These are phyloP conservation scores for Pyrrhoderma lamaoense DNA, from an alignment of 1,284 basidiomycete species.

Conservation along the genomic window DNA sequence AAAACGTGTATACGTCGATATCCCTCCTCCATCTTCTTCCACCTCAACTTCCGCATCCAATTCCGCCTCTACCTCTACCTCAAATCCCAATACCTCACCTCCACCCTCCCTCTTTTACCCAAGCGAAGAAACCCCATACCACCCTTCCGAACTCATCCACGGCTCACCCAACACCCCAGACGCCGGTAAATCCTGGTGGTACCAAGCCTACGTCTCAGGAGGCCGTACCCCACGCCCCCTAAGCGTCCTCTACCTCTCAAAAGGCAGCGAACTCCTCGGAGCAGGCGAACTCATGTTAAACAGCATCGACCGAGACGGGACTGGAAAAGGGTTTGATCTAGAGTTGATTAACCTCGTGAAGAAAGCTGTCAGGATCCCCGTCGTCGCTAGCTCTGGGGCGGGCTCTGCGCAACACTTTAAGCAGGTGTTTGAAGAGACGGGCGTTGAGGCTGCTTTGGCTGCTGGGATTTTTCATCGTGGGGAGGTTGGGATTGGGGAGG, in stretches of 20 bases:
- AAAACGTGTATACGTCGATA: conserved; percentile 78
- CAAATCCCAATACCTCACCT: too few species aligned
- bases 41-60: too few species aligned
- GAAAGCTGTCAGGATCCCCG: conserved; percentile 76
- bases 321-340: conserved; percentile 88
- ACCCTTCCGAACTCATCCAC: conserved; percentile 59
- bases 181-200: conserved; percentile 90
- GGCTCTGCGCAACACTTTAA: conserved; percentile 80
- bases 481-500: conserved; percentile 70
- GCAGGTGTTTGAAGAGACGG: conserved; percentile 74
- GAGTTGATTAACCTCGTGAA: conserved; percentile 79
- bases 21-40: conserved; percentile 29
- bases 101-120: too few species aligned
- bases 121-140: too few species aligned
- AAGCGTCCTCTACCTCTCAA: conserved; percentile 89
- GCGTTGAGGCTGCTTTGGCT: conserved; percentile 88
- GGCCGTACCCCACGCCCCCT: conserved; percentile 84
- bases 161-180: conserved; percentile 42
- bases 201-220: conserved; percentile 94
- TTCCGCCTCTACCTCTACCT: too few species aligned
- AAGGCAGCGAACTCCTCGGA: conserved; percentile 83
- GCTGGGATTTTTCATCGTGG: conserved; percentile 96
- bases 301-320: conserved; percentile 95
- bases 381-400: conserved; percentile 93
- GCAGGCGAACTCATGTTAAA: conserved; percentile 96